Evolutionary conservation across 2,329 filamentous ascomycete genomes (phyloP), one percentile per base, ranked within the genome.

Genomic region (Botrytis deweyae): DNA sequence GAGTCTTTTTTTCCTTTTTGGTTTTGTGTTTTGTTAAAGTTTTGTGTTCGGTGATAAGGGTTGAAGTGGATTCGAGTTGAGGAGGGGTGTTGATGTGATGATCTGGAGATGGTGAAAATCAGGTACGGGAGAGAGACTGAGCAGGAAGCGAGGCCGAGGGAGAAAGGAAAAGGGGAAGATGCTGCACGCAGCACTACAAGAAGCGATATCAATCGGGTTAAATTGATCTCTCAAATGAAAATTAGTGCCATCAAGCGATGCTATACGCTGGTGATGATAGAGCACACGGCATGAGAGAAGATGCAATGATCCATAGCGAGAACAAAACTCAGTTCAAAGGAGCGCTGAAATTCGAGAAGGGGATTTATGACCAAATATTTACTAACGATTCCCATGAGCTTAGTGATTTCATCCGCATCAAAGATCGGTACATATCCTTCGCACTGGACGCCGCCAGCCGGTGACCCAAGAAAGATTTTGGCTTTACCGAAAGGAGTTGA

Each of bases 371-470:
- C 5, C 4, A 36, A 4, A 25, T 0, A 33, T 25, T 40, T n/a
- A 55, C 46, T 69, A 42, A 69, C 6, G 14, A 5, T 6, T 42
- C n/a, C 7, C 25, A 20, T 36, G 20, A 25, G 18, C 8, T 38
- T 66, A 72, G 70, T 72, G 33, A n/a, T 40, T 58, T 25, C 70
- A 25, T 44, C 38, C 4, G 38, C 58, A 12, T 22, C 61, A 12
- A 66, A 72, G 20, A 42, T 40, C 5, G 62, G 62, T 8, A 58
- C 36, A 2, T 72, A 66, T 12, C 70, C 70, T 7, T 29, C 42
- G 22, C 70, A 72, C n/a, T 72, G 70, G 70, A 42, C 44, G 3
- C 70, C 70, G 22, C 70, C 61, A 16, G 46, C 38, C 8, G 20
- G 46, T n/a, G 49, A 72, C 36, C 70, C 70, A 20, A 40, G 61